Evolutionary conservation across 352 stramenopile genomes (phyloP).

Genomic region (Phytophthora fragariae): DNA sequence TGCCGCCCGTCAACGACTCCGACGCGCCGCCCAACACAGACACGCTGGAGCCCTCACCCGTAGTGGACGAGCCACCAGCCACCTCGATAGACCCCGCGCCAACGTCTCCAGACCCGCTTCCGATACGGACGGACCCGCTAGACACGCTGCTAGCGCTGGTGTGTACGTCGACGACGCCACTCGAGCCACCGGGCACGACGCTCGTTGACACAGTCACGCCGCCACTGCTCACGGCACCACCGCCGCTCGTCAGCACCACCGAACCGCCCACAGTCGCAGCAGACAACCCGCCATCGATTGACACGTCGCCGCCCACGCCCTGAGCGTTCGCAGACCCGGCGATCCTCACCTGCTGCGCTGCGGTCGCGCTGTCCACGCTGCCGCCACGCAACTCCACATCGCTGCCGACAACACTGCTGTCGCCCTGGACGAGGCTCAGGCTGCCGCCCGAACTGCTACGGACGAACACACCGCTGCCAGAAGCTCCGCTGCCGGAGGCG

Average conservation of each 20-base stretch:
- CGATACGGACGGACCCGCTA: slow-evolving; percentile 33
- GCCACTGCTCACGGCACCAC: slow-evolving; percentile 26
- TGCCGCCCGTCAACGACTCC: slow-evolving; percentile 30
- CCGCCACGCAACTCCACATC: slow-evolving; percentile 38
- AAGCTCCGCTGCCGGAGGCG: slow-evolving; percentile 10
- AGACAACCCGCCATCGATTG: no score
- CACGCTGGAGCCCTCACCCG: slow-evolving; percentile 31
- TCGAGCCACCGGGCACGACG: slow-evolving; percentile 21
- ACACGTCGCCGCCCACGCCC: slow-evolving; percentile 26
- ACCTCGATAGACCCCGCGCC: slow-evolving; percentile 34
- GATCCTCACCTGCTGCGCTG: slow-evolving; percentile 35
- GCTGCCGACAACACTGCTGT: slow-evolving; percentile 27
- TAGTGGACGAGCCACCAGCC: slow-evolving; percentile 36
- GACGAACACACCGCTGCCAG: slow-evolving; percentile 27
- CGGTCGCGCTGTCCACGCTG: slow-evolving; percentile 15
- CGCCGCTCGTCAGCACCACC: slow-evolving; percentile 25
- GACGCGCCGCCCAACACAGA: slow-evolving; percentile 31
- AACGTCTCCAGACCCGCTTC: slow-evolving; percentile 25
- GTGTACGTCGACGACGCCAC: slow-evolving; percentile 23
- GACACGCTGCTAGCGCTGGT: slow-evolving; percentile 30
- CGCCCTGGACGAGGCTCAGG: slow-evolving; percentile 31
- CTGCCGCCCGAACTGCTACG: slow-evolving; percentile 33
- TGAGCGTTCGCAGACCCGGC: slow-evolving; percentile 25
- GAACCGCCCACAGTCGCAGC: background rate
- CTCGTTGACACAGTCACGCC: slow-evolving; percentile 28